Evolutionary conservation across 257 asterid species (phyloP), one percentile per base, ranked within the genome.

Genomic region (Phtheirospermum japonicum): DNA sequence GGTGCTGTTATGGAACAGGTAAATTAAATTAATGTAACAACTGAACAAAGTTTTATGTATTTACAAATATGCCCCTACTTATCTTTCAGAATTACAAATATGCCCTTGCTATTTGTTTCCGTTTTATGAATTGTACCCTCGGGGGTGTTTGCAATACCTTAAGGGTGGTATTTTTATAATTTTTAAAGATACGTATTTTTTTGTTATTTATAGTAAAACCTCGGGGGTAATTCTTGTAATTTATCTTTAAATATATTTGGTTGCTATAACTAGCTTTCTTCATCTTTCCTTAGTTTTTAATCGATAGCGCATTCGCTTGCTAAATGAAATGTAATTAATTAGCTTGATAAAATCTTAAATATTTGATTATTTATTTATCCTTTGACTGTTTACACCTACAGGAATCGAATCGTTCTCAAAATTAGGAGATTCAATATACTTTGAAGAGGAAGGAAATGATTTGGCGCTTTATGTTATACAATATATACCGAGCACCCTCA

Each of bases 1-100:
- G 99, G 99, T 92, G 99, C 77, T 92, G 99, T 70, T 92, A 92
- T 18, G 99, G 99, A 50, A 89, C 99, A 78, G 98, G 98, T 90
- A 10, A 59, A 16, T 26, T 37, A 31, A 5, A 45, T 64, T 14
- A 33, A 23, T 60, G 58, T 59, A 4, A 39, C 28, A 23, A 23
- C 28, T 3, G 28, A 23, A 23, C 3, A 23, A 23, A 23, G 28
- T 23, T 67, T 48, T 1, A 4, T 6, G 1, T 34, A 34, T 1
- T 34, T 34, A 34, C 40, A 34, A 34, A 34, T n/a, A 34, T 5
- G 10, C 1, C 7, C 51, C 16, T 37, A 42, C 5, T 8, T 45
- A 14, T 45, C 51, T 45, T 13, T 45, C 20, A n/a, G 8, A 45
- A 45, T 45, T 45, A 45, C 51, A 39, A 42, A 45, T 14, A 14